phyloP scores from a whole-genome alignment of 2,329 filamentous ascomycete genomes.

The Diaporthe longicolla region DNA sequence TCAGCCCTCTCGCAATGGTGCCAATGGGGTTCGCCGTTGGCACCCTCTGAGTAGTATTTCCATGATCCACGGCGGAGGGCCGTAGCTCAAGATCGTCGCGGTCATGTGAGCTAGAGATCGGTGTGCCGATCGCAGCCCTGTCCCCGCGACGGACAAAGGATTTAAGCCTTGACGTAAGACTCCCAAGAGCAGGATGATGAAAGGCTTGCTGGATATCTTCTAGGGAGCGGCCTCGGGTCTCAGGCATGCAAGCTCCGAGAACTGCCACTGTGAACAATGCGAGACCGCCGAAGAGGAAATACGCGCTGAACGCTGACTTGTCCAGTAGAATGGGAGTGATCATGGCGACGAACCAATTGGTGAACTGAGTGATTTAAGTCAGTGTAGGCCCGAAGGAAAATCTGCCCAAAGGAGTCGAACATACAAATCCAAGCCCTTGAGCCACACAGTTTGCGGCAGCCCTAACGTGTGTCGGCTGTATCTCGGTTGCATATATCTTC shows the following conservation, averaged over 20 bases:
- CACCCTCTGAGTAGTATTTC: neutral
- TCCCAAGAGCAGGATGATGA: slow-evolving; percentile 46
- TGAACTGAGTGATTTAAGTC: slow-evolving; percentile 45
- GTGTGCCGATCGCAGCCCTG: neutral
- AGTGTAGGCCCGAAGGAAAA: neutral
- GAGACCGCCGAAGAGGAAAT: slow-evolving; percentile 61
- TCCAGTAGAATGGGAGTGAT: slow-evolving; percentile 59
- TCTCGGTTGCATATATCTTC: slow-evolving; percentile 71
- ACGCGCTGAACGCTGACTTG: slow-evolving; percentile 58
- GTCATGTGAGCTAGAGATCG: neutral
- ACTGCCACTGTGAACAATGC: slow-evolving; percentile 56
- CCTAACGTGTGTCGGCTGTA: slow-evolving; percentile 68
- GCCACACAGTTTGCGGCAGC: slow-evolving; percentile 68
- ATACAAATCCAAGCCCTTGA: slow-evolving; percentile 52
- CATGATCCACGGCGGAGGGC: neutral
- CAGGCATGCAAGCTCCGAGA: slow-evolving; percentile 61
- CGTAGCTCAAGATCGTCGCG: neutral
- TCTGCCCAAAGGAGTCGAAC: slow-evolving; percentile 18
- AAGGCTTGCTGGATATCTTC: slow-evolving; percentile 65
- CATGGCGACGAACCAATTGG: slow-evolving; percentile 61
- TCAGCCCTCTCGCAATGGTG: slow-evolving; percentile 4
- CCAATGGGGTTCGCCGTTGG: neutral
- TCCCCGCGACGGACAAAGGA: neutral
- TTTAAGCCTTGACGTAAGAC: slow-evolving; percentile 24
- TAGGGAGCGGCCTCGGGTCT: slow-evolving; percentile 63